Evolutionary conservation across 805 yeast species (phyloP).

Genomic region (Zygoascus tannicola): DNA sequence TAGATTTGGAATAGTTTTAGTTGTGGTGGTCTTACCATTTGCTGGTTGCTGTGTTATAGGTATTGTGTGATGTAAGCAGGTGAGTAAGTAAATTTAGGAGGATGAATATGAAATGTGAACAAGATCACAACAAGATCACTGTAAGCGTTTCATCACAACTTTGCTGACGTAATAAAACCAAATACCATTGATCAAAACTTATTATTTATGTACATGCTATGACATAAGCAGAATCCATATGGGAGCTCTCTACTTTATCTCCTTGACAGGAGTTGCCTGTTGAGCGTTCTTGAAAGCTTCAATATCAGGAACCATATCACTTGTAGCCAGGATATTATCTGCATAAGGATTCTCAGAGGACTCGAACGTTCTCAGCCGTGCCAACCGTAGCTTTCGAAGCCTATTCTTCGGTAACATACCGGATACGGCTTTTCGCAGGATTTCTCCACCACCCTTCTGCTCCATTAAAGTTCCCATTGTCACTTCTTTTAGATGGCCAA

Average conservation of each 20-base stretch:
- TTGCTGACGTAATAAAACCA: no score
- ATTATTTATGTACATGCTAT: no score
- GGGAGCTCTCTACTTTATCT: no score
- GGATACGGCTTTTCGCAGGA: slow-evolving; percentile 77
- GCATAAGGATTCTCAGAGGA: slow-evolving; percentile 83
- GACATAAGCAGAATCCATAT: no score
- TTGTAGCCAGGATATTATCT: slow-evolving; percentile 74
- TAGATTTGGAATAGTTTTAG: no score
- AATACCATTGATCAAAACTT: no score
- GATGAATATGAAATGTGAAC: no score
- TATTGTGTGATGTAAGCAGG: no score
- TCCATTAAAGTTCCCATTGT: slow-evolving; percentile 70
- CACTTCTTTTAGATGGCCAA: slow-evolving; percentile 77
- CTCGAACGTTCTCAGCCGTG: slow-evolving; percentile 77
- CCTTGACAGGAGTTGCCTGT: neutral
- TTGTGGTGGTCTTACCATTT: neutral
- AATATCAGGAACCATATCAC: slow-evolving; percentile 44
- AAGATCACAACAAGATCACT: no score
- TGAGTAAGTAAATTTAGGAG: no score
- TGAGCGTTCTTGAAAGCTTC: slow-evolving; percentile 1
- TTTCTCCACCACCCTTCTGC: slow-evolving; percentile 82
- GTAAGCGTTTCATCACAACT: no score
- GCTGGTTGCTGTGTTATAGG: no score
- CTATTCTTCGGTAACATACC: slow-evolving; percentile 95
- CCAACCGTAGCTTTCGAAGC: slow-evolving; percentile 67